These are phyloP conservation scores for Nakazawaea laoshanensis DNA, from an alignment of 805 yeast species.

Conservation along the genomic window DNA sequence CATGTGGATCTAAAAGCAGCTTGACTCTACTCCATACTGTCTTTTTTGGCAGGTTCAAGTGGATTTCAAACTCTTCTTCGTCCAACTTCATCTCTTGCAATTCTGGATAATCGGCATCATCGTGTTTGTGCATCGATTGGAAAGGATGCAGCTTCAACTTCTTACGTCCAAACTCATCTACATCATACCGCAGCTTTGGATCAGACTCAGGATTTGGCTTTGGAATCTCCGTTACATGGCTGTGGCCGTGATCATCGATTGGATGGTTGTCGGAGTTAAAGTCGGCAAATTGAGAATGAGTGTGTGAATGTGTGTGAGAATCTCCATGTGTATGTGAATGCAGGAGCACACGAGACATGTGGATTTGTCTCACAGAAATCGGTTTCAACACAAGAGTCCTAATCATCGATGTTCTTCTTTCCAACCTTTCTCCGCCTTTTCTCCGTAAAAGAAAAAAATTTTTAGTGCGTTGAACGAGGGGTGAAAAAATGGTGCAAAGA, in stretches of 20 bases:
- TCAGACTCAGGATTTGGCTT: constrained; percentile 9
- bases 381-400: too few relatives aligned
- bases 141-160: constrained; percentile 10
- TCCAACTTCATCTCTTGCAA: constrained; percentile 18
- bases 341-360: too few relatives aligned
- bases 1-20: constrained; percentile 24
- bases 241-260: constrained; percentile 7
- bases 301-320: constrained; percentile 22
- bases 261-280: constrained; percentile 1
- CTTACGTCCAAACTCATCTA: constrained; percentile 8
- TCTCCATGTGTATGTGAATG: constrained; percentile 16
- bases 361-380: too few relatives aligned
- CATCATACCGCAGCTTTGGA: constrained; percentile 7
- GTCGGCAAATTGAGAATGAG: constrained; percentile 3
- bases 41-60: constrained; percentile 15
- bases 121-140: constrained; percentile 10
- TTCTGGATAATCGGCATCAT: constrained; percentile 16
- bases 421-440: too few relatives aligned
- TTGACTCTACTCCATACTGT: constrained; percentile 18
- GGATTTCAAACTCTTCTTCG: constrained; percentile 19
- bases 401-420: too few relatives aligned
- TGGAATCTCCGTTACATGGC: constrained; percentile 6
- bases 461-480: too few relatives aligned
- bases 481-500: too few relatives aligned
- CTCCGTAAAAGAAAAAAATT: too few relatives aligned